A percentile compares a stretch with the other conserved stretches of the same genome.
Conservation (phyloP, 2,329 filamentous ascomycete genomes). For the Aureobasidium vineae region DNA sequence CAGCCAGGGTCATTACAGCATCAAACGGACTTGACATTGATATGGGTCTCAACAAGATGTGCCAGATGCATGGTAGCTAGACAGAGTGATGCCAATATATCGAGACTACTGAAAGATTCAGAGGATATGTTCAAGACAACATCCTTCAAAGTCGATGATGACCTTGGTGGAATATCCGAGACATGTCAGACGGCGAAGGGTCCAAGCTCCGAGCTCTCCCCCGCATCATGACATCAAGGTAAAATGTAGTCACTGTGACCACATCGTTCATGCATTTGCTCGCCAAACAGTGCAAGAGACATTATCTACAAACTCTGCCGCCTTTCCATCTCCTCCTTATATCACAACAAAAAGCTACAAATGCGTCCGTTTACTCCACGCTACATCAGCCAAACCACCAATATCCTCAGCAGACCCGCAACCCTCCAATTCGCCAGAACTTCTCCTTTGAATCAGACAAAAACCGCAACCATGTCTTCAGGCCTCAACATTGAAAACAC, state of each 20-base stretch:
- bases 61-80: no score
- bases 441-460: conserved; percentile 12
- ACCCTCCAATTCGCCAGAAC: conserved; percentile 12
- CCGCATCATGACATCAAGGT: conserved; percentile 22
- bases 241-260: conserved; percentile 21
- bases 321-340: not conserved
- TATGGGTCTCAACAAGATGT: no score
- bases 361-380: conserved; percentile 27
- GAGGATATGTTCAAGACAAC: no score
- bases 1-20: no score
- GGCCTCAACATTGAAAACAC: conserved; percentile 54
- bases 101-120: no score
- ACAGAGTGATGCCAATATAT: no score
- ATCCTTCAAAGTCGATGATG: not conserved
- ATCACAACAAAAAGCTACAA: not conserved
- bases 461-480: conserved; percentile 37
- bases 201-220: no score
- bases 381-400: conserved; percentile 21
- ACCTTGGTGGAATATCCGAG: not conserved
- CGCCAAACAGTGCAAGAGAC: not conserved
- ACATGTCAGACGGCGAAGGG: not conserved
- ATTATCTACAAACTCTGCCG: not conserved
- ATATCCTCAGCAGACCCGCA: conserved; percentile 21
- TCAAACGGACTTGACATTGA: no score
- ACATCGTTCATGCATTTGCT: not conserved